phyloP scores from a whole-genome alignment of 1,284 basidiomycete genomes.

The Cystobasidium sp. region DNA sequence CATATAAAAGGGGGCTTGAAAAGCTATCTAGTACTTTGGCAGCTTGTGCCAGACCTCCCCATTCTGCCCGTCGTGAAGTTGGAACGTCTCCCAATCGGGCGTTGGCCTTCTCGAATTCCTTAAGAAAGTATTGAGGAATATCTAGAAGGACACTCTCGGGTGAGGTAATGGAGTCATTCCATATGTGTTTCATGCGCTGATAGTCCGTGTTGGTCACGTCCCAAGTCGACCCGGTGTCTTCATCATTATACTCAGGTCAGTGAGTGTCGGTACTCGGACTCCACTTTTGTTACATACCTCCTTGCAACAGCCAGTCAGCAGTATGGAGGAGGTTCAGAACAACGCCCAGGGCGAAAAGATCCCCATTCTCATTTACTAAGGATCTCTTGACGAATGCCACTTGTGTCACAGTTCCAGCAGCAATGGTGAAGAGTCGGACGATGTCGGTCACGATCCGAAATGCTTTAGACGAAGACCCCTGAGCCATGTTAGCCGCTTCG shows the following conservation, averaged over 20 bases:
- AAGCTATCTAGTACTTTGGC: conserved; percentile 21
- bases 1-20: conserved; percentile 29
- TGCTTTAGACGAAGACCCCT: conserved; percentile 21
- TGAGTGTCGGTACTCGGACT: too few relatives aligned
- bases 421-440: conserved; percentile 22
- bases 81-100: conserved; percentile 24
- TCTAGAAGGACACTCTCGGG: conserved; percentile 25
- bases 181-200: conserved; percentile 35
- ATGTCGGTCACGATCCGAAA: conserved; percentile 29
- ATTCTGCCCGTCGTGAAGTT: conserved; percentile 15
- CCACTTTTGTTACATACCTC: conserved; percentile 11
- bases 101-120: conserved; percentile 34
- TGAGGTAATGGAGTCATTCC: background rate
- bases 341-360: conserved; percentile 27
- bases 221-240: background rate
- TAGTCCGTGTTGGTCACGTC: conserved; percentile 30
- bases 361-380: conserved; percentile 11
- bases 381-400: conserved; percentile 4
- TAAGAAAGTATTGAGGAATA: conserved; percentile 9
- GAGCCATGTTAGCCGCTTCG: conserved; percentile 3
- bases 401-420: conserved; percentile 21
- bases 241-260: too few relatives aligned
- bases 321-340: conserved; percentile 23
- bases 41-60: conserved; percentile 22
- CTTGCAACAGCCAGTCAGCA: conserved; percentile 37